Conservation (phyloP, 768 basidiomycete species). For the Leccinum rimulosum region DNA sequence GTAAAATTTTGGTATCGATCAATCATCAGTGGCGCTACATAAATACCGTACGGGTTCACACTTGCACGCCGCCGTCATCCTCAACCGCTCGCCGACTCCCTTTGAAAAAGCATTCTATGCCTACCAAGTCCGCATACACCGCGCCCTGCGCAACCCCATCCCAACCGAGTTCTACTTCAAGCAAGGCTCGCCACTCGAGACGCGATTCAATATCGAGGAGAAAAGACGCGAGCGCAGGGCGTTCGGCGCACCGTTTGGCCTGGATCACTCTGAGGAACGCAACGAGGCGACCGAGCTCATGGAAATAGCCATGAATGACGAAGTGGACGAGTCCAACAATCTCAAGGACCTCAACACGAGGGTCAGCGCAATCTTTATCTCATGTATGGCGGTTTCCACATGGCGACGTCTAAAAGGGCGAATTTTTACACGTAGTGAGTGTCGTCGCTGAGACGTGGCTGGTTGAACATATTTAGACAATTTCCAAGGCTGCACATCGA, state of each 20-base stretch:
- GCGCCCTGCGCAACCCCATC: conserved; percentile 85
- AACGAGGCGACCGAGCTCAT: conserved; percentile 52
- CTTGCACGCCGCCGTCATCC: conserved; percentile 62
- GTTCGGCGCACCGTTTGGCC: conserved; percentile 65
- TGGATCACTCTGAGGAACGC: conserved; percentile 41
- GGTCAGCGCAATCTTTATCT: conserved; percentile 88
- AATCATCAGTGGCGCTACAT: no score
- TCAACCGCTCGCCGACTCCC: conserved; percentile 70
- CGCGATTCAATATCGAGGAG: conserved; percentile 76
- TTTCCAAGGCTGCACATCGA: conserved; percentile 64
- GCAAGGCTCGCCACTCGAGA: conserved; percentile 81
- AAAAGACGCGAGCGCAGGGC: conserved; percentile 65
- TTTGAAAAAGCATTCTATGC: conserved; percentile 82
- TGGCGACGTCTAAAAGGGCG: conserved; percentile 56
- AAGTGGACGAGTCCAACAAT: conserved; percentile 58
- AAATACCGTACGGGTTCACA: not conserved
- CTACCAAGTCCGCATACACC: conserved; percentile 80
- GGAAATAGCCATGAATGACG: conserved; percentile 56
- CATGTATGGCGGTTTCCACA: conserved; percentile 87
- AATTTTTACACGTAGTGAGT: conserved; percentile 76
- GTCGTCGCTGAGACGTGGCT: not conserved
- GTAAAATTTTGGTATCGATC: no score
- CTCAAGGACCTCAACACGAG: conserved; percentile 74
- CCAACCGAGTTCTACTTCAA: conserved; percentile 94
- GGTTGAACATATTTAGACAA: not conserved